A percentile compares a stretch with the other conserved stretches of the same genome.
Evolutionary conservation across 768 basidiomycete genomes (phyloP).

Genomic region (Tulasnella sp.): DNA sequence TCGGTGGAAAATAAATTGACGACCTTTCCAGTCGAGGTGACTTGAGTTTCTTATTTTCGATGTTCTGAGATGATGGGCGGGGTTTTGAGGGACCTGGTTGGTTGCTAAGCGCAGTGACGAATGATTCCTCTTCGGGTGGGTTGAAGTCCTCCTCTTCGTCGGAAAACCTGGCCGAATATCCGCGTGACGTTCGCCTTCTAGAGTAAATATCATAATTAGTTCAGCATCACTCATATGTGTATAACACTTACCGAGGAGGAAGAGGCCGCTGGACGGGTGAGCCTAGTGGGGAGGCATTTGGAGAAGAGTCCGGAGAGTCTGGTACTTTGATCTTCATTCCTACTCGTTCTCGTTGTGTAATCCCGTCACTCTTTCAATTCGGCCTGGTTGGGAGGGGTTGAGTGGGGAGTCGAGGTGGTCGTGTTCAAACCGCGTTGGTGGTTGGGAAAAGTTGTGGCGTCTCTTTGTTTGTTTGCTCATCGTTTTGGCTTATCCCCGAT

Average conservation of each 20-base stretch:
- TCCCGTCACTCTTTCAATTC: not conserved
- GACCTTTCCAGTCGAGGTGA: not conserved
- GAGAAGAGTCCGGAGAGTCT: slow-evolving; percentile 10
- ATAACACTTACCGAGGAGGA: not conserved
- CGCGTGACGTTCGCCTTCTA: not conserved
- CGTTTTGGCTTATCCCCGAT: not conserved
- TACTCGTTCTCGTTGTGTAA: not conserved
- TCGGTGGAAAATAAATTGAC: not conserved
- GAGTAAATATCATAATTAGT: not conserved
- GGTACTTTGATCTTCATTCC: slow-evolving; percentile 4
- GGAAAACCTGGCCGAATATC: not conserved
- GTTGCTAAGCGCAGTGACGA: not conserved
- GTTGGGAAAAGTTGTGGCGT: not conserved
- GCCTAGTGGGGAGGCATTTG: not conserved
- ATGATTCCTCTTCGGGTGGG: not conserved
- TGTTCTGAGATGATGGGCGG: not conserved
- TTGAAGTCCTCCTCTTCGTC: not conserved
- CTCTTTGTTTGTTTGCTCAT: not conserved
- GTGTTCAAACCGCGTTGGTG: not conserved
- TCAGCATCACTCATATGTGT: not conserved
- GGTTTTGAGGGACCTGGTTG: not conserved
- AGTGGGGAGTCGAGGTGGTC: not conserved
- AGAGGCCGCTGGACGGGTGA: not conserved
- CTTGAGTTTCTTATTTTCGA: not conserved
- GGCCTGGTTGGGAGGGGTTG: not conserved